Base-by-base conservation (phyloP, 2,329 filamentous ascomycete species). In the Cercospora sp. region DNA sequence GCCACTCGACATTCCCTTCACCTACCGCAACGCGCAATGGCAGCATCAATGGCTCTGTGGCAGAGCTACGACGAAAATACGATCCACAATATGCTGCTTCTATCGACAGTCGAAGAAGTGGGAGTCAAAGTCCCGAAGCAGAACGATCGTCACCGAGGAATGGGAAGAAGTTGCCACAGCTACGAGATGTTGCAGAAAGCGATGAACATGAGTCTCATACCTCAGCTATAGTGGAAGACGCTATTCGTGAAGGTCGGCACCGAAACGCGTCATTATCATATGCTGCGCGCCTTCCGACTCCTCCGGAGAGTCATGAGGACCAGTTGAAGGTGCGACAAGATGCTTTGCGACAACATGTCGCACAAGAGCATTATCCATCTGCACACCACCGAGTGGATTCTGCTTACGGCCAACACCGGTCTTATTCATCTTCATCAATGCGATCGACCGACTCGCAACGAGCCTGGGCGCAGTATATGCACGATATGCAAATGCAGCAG, bases 1-100 rank as follows among this genome's bases (percentile, higher is more conserved):
- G 75, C 10, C 68, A 69, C 23, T 78, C 77, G 7, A 75, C 73
- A 8, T 71, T 75, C 30, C 73, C 76, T 8, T 77, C 77, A 28
- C 76, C 75, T 9, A 73, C 72, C 8, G 67, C 66, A 2, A 75
- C 72, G 9, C 66, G 75, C 16, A 67, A 65, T 59, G 68, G 70
- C 26, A 74, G 65, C 28, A 68, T 71, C 6, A 77, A 74, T 69
- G 70, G 71, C 2, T 77, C 74, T 67, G 74, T 77, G 3, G 70
- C 72, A 13, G 76, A 78, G 60, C 68, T 77, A 13, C 72, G 74
- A 20, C 68, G 71, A 23, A 74, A 73, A 53, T 77, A 75, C 66
- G 73, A 76, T 58, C 55, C 71, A 12, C 73, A 75, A 36, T 73
- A 68, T 53, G 65, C 66, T 28, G 26, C 62, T 3, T 68, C 66